Evolutionary conservation across 768 basidiomycete species (phyloP), one percentile per base, ranked within the genome.

Genomic region (Fomitopsis pulvina): DNA sequence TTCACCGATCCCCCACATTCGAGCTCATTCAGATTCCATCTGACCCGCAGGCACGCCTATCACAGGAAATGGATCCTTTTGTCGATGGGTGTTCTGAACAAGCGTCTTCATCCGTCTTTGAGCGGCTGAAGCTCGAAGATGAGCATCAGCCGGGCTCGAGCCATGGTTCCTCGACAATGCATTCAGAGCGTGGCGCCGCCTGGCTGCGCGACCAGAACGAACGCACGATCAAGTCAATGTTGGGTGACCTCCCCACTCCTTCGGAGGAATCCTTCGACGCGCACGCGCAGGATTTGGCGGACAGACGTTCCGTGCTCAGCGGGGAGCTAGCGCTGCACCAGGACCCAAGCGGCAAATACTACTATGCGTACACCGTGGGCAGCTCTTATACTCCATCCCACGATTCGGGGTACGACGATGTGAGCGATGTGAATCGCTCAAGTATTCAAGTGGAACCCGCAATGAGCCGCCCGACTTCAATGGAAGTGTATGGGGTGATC

Each of bases 171-270:
- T 63, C 77, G 21, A 53, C 68, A 24, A 69, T 73, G n/a, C 74
- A 75, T 5, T 75, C 74, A 48, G 81, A 85, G 60, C 78, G 87
- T 8, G 87, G 88, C 0, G 80, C 79, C 6, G 79, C 84, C 24
- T 94, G 92, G 92, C 64, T 95, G 39, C 76, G 78, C 29, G 90
- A 93, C 57, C 92, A 95, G 64, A 87, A 80, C 44, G 75, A 79
- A 27, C 77, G 87, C 11, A 74, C 83, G 44, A 76, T 75, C 76
- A 77, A 78, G 40, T 73, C 78, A 18, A 79, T 79, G 70, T 68
- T 85, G 6, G 85, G 84, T 16, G 62, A 66, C 30, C 65, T 66
- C 11, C 80, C 81, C 2, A 80, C 75, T 37, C 77, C 80, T 11
- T 84, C 83, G 2, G 75, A 75, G 41, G 72, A 76, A 2, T 83